Evolutionary conservation across 2,329 filamentous ascomycete genomes (phyloP), one percentile per base, ranked within the genome.

Genomic region (Trichoderma brevicompactum): DNA sequence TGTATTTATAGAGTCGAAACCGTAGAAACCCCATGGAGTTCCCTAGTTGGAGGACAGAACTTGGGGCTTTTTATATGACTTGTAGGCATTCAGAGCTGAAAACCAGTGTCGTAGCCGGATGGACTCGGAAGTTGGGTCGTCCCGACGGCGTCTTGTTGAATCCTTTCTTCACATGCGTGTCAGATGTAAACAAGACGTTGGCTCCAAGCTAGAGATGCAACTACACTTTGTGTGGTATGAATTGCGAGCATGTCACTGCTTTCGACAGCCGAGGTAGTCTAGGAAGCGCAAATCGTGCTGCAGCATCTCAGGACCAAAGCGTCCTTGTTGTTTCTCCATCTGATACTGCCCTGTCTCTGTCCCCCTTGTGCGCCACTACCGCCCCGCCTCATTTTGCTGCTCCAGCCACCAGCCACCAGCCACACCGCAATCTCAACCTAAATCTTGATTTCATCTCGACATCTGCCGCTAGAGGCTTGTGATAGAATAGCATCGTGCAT

Each of bases 391-490:
- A 46, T 46, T n/a, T 46, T 32, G 23, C 23, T 28, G 23, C 23
- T 32, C 17, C 15, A 36, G 4, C 15, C 38, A 52, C 38, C 44
- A 62, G 58, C 48, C 58, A 62, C 46, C 36, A 58, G 55, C 58
- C 58, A 52, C 46, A 44, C n/a, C 17, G 23, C 17, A 36, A 13
- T 59, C 43, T 34, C 28, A 40, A n/a, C n/a, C n/a, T n/a, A n/a
- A 13, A 28, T 32, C 44, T 12, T 41, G 28, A 32, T 34, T 19
- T n/a, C n/a, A 52, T 34, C 38, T 52, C 6, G 28, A 23, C 6
- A 52, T 36, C 28, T 44, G 46, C 17, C 34, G 41, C 28, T 23
- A 1, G 38, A 8, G 13, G 28, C 40, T 34, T 17, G 19, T 40
- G 34, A 38, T 36, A 28, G 10, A 41, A 41, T 34, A 10, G 7